Percentiles rank a stretch among this genome's conserved stretches.
phyloP scores from a whole-genome alignment of 768 basidiomycete genomes.

The Lentinula sp. region DNA sequence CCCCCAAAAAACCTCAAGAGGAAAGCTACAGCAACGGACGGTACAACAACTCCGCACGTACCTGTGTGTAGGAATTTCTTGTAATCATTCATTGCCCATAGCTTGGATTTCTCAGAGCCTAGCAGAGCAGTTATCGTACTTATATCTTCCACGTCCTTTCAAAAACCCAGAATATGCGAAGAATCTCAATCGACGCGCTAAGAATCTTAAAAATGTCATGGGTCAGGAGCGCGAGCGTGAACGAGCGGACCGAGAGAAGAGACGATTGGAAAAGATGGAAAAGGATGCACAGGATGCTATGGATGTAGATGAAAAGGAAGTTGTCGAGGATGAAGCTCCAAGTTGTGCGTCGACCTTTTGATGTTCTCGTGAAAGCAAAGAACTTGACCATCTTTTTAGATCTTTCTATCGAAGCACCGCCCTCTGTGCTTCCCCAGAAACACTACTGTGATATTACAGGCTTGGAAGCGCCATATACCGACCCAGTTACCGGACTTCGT shows the following conservation, averaged over 20 bases:
- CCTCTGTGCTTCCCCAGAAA: slow-evolving; percentile 68
- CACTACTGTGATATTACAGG: slow-evolving; percentile 87
- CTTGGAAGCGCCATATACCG: slow-evolving; percentile 79
- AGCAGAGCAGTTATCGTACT: slow-evolving; percentile 69
- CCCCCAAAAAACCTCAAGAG: slow-evolving; percentile 21
- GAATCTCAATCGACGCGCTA: slow-evolving; percentile 66
- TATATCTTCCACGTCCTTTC: slow-evolving; percentile 67
- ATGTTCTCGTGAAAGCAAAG: background rate
- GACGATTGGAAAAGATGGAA: slow-evolving; percentile 41
- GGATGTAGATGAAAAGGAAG: slow-evolving; percentile 46
- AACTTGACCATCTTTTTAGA: slow-evolving; percentile 33
- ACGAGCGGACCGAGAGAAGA: slow-evolving; percentile 55
- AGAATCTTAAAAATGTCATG: slow-evolving; percentile 75
- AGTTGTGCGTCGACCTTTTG: slow-evolving; percentile 45
- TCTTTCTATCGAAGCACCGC: slow-evolving; percentile 78
- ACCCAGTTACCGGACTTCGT: slow-evolving; percentile 72
- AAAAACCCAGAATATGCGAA: slow-evolving; percentile 69
- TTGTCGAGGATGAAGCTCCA: slow-evolving; percentile 54
- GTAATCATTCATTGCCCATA: background rate
- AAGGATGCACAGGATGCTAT: slow-evolving; percentile 27
- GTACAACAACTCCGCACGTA: slow-evolving; percentile 8
- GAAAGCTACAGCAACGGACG: slow-evolving; percentile 10
- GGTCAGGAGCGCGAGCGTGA: slow-evolving; percentile 77
- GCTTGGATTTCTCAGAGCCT: slow-evolving; percentile 37
- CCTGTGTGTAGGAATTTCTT: slow-evolving; percentile 13